phyloP scores from a whole-genome alignment of 495 filamentous ascomycete genomes.

The Lichenothelia convexa region DNA sequence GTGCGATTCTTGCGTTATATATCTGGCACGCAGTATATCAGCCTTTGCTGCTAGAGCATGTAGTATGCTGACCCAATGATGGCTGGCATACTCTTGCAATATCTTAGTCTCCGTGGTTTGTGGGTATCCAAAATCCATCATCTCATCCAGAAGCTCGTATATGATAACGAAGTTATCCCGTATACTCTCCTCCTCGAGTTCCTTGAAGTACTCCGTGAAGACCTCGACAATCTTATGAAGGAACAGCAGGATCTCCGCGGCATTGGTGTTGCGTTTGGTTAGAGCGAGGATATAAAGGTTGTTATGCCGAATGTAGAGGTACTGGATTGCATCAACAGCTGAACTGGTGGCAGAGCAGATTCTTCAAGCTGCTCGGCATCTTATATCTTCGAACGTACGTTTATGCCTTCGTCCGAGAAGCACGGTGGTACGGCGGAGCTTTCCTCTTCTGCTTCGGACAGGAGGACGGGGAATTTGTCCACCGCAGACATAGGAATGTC shows the following conservation, averaged over 20 bases:
- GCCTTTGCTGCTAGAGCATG: slow-evolving; percentile 4
- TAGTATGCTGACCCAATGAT: no score
- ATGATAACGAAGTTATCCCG: slow-evolving; percentile 99
- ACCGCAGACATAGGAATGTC: slow-evolving; percentile 99
- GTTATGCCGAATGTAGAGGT: slow-evolving; percentile 98
- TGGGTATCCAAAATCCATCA: slow-evolving; percentile 99
- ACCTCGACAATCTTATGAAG: slow-evolving; percentile 97
- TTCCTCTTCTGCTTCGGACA: slow-evolving; percentile 98
- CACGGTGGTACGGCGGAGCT: slow-evolving; percentile 93
- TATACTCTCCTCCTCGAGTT: slow-evolving; percentile 96
- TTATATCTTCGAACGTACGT: slow-evolving; percentile 36
- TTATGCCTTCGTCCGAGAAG: slow-evolving; percentile 97
- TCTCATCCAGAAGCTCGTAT: slow-evolving; percentile 97
- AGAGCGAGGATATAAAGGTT: slow-evolving; percentile 98
- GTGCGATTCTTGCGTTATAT: slow-evolving; percentile 98
- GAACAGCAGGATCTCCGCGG: slow-evolving; percentile 94
- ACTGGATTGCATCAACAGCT: slow-evolving; percentile 31
- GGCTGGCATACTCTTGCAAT: slow-evolving; percentile 57
- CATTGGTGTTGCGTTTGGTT: slow-evolving; percentile 97
- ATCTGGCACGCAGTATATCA: slow-evolving; percentile 35
- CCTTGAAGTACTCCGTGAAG: slow-evolving; percentile 99
- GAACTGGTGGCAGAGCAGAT: no score
- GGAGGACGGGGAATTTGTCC: slow-evolving; percentile 92
- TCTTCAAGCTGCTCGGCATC: slow-evolving; percentile 2
- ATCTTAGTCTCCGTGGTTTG: slow-evolving; percentile 99